Evolutionary conservation across 352 stramenopile species (phyloP).

Genomic region (Plasmopara viticola): DNA sequence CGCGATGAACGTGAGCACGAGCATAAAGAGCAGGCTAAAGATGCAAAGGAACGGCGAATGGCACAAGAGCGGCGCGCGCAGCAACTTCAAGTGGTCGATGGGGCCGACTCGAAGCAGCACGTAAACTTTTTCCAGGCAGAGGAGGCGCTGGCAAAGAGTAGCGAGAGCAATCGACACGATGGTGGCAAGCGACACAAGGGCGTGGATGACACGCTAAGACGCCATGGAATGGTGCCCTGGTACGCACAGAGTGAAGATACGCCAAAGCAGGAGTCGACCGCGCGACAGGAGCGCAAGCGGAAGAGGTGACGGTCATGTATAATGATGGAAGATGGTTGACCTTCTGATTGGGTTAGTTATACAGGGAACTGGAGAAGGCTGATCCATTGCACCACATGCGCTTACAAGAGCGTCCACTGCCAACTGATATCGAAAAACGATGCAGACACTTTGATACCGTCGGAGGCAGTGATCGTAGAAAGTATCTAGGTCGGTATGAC

Average conservation of each 20-base stretch:
- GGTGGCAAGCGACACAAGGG: slow-evolving; percentile 1
- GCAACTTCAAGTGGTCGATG: slow-evolving; percentile 12
- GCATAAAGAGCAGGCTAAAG: slow-evolving; percentile 13
- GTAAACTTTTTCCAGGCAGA: slow-evolving; percentile 42
- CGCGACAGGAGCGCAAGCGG: slow-evolving; percentile 28
- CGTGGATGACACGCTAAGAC: slow-evolving; percentile 28
- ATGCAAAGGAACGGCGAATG: slow-evolving; percentile 16
- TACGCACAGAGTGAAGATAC: slow-evolving; percentile 26
- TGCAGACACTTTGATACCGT: slow-evolving; percentile 4
- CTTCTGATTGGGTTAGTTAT: slow-evolving; percentile 6
- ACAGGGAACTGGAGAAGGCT: slow-evolving; percentile 27
- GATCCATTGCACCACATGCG: slow-evolving; percentile 44
- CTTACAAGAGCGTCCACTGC: slow-evolving; percentile 14
- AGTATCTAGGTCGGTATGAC: slow-evolving; percentile 26
- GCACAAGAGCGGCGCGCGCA: slow-evolving; percentile 39
- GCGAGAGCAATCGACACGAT: neutral
- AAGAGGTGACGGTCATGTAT: slow-evolving; percentile 21
- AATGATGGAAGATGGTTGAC: too few species aligned
- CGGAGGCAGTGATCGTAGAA: slow-evolving; percentile 24
- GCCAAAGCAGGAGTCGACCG: slow-evolving; percentile 5
- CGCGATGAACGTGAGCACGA: slow-evolving; percentile 58
- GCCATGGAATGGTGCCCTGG: slow-evolving; percentile 32
- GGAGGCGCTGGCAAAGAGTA: slow-evolving; percentile 6
- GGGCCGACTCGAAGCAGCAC: slow-evolving; percentile 6
- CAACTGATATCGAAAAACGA: slow-evolving; percentile 3